Conservation (phyloP, 176 grass and related monocot genomes). For the Luzula sylvatica region DNA sequence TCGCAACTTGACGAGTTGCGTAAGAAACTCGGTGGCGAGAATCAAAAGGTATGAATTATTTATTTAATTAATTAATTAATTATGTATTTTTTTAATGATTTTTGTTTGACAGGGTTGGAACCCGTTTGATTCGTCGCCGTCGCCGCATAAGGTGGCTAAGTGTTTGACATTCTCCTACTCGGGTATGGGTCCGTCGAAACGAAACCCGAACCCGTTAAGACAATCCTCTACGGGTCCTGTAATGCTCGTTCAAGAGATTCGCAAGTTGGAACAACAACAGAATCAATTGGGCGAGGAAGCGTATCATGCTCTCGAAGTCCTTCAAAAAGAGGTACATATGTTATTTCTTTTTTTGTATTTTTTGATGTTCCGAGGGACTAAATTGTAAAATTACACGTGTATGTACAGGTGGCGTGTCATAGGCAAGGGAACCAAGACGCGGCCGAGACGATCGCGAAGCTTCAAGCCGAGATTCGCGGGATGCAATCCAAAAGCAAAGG, state of each 20-base stretch:
- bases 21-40: constrained; percentile 39
- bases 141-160: constrained; percentile 28
- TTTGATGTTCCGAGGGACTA: neutral
- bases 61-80: neutral
- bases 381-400: neutral
- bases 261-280: constrained; percentile 84
- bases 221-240: constrained; percentile 77
- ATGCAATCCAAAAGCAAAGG: constrained; percentile 49
- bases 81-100: neutral
- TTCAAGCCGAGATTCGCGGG: constrained; percentile 77
- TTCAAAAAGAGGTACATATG: constrained; percentile 57
- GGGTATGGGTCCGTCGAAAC: constrained; percentile 32
- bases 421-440: constrained; percentile 87
- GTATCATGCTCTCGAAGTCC: constrained; percentile 74
- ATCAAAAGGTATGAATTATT: constrained; percentile 29
- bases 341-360: neutral
- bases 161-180: constrained; percentile 79
- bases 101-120: constrained; percentile 51
- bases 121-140: constrained; percentile 66
- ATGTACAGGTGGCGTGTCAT: constrained; percentile 51
- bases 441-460: constrained; percentile 92
- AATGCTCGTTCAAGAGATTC: constrained; percentile 87
- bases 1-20: constrained; percentile 48
- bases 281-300: constrained; percentile 89
- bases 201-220: constrained; percentile 31